Evolutionary conservation across 2,329 filamentous ascomycete genomes (phyloP).

Genomic region (Clonostachys solani): DNA sequence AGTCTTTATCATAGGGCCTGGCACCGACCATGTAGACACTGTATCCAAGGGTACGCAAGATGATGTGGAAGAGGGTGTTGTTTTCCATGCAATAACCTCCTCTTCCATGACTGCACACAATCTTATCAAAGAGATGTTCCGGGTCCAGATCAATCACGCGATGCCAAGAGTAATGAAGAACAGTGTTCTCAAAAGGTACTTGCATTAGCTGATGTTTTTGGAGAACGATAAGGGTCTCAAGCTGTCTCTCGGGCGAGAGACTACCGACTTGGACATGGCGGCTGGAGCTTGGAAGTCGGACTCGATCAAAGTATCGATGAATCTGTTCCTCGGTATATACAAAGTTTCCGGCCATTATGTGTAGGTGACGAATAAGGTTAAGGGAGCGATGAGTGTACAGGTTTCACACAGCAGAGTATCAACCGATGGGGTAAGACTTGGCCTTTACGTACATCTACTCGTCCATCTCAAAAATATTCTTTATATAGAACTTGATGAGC

Average conservation of each 20-base stretch:
- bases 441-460: too few species aligned
- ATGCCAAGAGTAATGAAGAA: constrained; percentile 32
- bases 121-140: constrained; percentile 29
- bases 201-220: constrained; percentile 27
- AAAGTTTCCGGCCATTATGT: too few species aligned
- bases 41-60: constrained; percentile 33
- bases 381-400: too few species aligned
- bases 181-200: constrained; percentile 42
- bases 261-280: background rate
- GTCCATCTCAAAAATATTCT: too few species aligned
- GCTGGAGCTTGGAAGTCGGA: background rate
- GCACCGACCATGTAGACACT: constrained; percentile 15
- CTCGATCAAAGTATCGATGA: constrained; percentile 1
- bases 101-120: constrained; percentile 23
- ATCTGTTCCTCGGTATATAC: too few species aligned
- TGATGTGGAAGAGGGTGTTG: constrained; percentile 36
- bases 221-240: background rate
- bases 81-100: too few species aligned
- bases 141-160: constrained; percentile 25
- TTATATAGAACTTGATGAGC: too few species aligned
- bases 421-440: too few species aligned
- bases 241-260: background rate
- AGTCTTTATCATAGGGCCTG: constrained; percentile 13
- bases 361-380: too few species aligned
- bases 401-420: too few species aligned